phyloP scores from a whole-genome alignment of 192 early-diverging fungal genomes.

The Backusella sp. region DNA sequence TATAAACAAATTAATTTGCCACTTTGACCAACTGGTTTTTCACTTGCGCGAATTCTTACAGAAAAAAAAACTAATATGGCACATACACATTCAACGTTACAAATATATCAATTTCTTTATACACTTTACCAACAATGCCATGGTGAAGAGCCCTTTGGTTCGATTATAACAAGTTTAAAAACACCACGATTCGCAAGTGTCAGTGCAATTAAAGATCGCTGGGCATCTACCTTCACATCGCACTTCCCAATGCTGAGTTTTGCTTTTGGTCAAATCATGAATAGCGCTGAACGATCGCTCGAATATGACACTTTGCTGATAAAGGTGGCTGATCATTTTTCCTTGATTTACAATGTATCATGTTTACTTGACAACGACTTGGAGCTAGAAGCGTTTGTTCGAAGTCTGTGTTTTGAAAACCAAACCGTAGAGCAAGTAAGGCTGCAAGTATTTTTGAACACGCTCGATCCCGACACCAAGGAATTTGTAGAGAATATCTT shows the following conservation, averaged over 20 bases:
- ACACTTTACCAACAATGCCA: neutral
- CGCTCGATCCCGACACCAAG: neutral
- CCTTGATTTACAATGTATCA: neutral
- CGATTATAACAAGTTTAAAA: neutral
- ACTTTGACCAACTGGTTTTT: no score
- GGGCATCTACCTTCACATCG: neutral
- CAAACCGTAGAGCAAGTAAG: neutral
- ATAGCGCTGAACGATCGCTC: neutral
- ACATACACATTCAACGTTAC: slow-evolving; percentile 10
- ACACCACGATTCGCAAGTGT: slow-evolving; percentile 6
- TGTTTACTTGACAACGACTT: slow-evolving; percentile 8
- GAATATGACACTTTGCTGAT: slow-evolving; percentile 4
- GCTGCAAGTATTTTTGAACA: neutral
- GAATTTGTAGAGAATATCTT: neutral
- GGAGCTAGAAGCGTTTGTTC: neutral
- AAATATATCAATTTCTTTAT: slow-evolving; percentile 1
- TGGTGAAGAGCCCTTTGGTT: neutral
- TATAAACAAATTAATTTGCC: no score
- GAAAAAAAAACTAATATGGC: neutral
- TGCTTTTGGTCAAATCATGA: neutral
- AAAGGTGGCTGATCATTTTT: neutral
- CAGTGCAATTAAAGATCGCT: neutral
- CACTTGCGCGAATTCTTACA: no score
- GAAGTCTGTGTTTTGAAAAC: neutral
- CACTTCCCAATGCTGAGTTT: neutral